phyloP scores from a whole-genome alignment of 1,284 basidiomycete species.

The Hemileia vastatrix region DNA sequence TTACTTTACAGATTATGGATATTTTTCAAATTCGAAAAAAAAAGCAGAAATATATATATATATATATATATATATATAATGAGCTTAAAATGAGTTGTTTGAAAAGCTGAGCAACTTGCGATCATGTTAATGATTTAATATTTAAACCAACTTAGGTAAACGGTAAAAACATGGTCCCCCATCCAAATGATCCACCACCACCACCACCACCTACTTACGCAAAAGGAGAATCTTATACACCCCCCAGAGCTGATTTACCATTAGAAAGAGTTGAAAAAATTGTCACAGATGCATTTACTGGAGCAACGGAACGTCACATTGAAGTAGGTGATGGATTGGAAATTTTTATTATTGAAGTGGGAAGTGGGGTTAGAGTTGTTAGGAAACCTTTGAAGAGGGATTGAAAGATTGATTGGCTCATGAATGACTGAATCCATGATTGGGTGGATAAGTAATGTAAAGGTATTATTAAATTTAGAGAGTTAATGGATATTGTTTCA shows the following conservation, averaged over 20 bases:
- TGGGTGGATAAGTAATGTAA: too few relatives aligned
- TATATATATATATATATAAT: too few relatives aligned
- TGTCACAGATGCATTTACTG: conserved; percentile 84
- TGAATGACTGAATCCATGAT: too few relatives aligned
- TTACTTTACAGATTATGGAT: conserved; percentile 50
- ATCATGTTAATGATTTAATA: too few relatives aligned
- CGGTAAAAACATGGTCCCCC: conserved; percentile 69
- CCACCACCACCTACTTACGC: conserved; percentile 53
- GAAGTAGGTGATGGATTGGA: conserved; percentile 92
- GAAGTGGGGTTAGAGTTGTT: conserved; percentile 24
- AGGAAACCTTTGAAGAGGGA: conserved; percentile 29
- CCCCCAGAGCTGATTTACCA: conserved; percentile 55
- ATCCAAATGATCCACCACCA: conserved; percentile 51
- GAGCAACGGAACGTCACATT: conserved; percentile 90
- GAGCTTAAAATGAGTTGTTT: too few relatives aligned
- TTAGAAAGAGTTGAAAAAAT: conserved; percentile 67
- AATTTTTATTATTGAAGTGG: conserved; percentile 60
- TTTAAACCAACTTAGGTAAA: too few relatives aligned
- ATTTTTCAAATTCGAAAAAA: conserved; percentile 8
- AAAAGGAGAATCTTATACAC: conserved; percentile 18
- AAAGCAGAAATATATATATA: neutral
- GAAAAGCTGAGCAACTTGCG: too few relatives aligned
- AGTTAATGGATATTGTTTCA: too few relatives aligned
- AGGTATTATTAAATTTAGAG: too few relatives aligned
- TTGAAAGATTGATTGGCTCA: too few relatives aligned